Evolutionary conservation across 441 rosid species (phyloP), one percentile per base, ranked within the genome.

Genomic region (Codiaeum variegatum): DNA sequence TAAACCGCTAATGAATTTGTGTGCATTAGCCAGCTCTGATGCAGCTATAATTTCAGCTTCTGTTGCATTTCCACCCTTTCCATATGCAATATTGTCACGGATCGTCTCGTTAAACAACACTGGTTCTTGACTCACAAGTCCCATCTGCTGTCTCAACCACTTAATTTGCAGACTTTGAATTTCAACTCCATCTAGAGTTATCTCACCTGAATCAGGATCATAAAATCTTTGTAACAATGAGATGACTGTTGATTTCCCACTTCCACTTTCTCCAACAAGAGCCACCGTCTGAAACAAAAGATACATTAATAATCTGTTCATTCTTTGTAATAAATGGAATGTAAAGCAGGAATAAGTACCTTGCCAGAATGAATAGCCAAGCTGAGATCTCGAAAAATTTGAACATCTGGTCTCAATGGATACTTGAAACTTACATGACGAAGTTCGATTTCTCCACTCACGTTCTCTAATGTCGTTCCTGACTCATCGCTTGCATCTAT

Each of bases 241-340:
- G 29, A 84, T 85, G 19, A 90, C 87, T 0, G 91, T 93, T 8
- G 95, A 93, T 75, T 90, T 91, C 9, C 94, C 91, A 9, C 92
- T 75, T 46, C 97, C 95, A 49, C 97, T 93, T 70, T 93, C 98
- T 70, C 95, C 98, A 24, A 93, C 97, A 69, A 91, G 69, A 73
- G 97, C 97, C 71, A 90, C 87, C 18, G 89, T 87, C 98, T 91
- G 85, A 71, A 64, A 74, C 40, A 58, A 67, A 21, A 52, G 13
- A 38, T 12, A 38, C 18, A 60, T 4, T 15, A 16, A 23, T 66
- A 46, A 38, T 40, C 49, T 38, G 47, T 7, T 46, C 13, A 15
- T 15, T 64, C 0, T 29, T 6, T 64, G 68, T 3, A 29, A 66
- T 18, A 6, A 3, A 19, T 31, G 26, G 18, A 61, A 12, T 15